A percentile compares a stretch with the other conserved stretches of the same genome.
Conservation (phyloP, 345 rosid species). For the Eucalyptus curtisii region DNA sequence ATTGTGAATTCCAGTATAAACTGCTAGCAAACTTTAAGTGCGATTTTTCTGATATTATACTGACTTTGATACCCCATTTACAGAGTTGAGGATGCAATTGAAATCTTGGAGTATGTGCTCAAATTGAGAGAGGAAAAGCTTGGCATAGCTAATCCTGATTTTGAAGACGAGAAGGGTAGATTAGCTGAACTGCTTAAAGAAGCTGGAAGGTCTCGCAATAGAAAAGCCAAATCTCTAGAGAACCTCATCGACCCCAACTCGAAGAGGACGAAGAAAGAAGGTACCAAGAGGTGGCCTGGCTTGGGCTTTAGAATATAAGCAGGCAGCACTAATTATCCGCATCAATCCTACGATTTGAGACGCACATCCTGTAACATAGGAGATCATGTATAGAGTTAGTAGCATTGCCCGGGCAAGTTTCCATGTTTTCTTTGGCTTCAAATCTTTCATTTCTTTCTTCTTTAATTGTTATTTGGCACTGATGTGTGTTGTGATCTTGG, state of each 20-base stretch:
- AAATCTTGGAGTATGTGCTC: slow-evolving; percentile 80
- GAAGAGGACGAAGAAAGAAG: slow-evolving; percentile 64
- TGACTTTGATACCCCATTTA: background rate
- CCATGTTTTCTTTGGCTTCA: background rate
- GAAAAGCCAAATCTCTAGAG: slow-evolving; percentile 86
- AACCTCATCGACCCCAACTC: slow-evolving; percentile 79
- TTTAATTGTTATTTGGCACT: background rate
- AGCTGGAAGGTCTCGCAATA: slow-evolving; percentile 82
- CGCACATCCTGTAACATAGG: slow-evolving; percentile 39
- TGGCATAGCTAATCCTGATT: slow-evolving; percentile 96
- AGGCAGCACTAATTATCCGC: background rate
- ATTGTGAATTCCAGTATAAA: background rate
- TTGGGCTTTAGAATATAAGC: slow-evolving; percentile 75
- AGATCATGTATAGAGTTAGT: slow-evolving; percentile 38
- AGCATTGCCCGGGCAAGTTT: background rate
- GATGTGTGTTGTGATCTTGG: background rate
- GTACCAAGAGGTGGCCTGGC: slow-evolving; percentile 77
- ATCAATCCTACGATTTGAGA: slow-evolving; percentile 2
- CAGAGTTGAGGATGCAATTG: slow-evolving; percentile 98
- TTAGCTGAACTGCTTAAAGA: slow-evolving; percentile 93
- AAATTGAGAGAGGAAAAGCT: slow-evolving; percentile 96
- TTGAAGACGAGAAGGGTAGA: slow-evolving; percentile 90
- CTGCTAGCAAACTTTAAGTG: background rate
- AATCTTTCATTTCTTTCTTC: background rate
- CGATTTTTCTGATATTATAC: background rate